A percentile compares a stretch with the other conserved stretches of the same genome.
These are phyloP conservation scores for Annulohypoxylon bovei DNA, from an alignment of 495 filamentous ascomycete species.

Conservation along the genomic window DNA sequence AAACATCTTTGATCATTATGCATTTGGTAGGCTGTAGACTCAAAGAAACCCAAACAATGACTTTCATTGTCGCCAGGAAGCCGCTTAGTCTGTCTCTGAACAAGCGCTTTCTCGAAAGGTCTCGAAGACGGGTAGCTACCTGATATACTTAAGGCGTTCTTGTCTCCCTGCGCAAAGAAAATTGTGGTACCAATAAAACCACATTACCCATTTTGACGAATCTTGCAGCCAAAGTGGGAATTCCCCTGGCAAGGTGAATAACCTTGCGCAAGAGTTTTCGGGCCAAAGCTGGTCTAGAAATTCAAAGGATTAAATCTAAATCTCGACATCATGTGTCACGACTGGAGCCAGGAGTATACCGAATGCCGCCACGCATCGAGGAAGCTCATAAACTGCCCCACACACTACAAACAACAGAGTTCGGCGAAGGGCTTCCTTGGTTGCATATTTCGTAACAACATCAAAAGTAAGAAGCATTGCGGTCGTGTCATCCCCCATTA, in stretches of 20 bases:
- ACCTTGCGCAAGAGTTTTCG: not conserved
- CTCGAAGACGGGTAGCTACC: not conserved
- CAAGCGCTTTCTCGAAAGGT: conserved; percentile 28
- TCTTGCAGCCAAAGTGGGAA: not conserved
- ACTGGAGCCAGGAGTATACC: conserved; percentile 32
- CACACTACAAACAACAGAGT: conserved; percentile 35
- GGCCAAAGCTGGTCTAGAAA: not conserved
- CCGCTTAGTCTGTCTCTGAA: not conserved
- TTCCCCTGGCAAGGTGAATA: not conserved
- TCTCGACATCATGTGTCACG: conserved; percentile 38
- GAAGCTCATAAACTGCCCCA: conserved; percentile 39
- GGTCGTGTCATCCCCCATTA: conserved; percentile 39
- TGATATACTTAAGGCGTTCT: conserved; percentile 11
- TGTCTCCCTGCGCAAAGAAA: not conserved
- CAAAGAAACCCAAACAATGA: conserved; percentile 29
- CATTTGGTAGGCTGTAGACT: not conserved
- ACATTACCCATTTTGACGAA: not conserved
- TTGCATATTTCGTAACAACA: not conserved
- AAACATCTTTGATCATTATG: not conserved
- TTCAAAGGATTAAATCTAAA: not conserved
- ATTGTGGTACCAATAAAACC: not conserved
- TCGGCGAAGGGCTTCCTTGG: conserved; percentile 29
- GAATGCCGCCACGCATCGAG: conserved; percentile 37
- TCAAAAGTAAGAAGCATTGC: conserved; percentile 34
- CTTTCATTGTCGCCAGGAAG: not conserved